A percentile compares a stretch with the other conserved stretches of the same genome.
These are phyloP conservation scores for Cladosporium halotolerans DNA, from an alignment of 2,329 filamentous ascomycete species.

Conservation along the genomic window DNA sequence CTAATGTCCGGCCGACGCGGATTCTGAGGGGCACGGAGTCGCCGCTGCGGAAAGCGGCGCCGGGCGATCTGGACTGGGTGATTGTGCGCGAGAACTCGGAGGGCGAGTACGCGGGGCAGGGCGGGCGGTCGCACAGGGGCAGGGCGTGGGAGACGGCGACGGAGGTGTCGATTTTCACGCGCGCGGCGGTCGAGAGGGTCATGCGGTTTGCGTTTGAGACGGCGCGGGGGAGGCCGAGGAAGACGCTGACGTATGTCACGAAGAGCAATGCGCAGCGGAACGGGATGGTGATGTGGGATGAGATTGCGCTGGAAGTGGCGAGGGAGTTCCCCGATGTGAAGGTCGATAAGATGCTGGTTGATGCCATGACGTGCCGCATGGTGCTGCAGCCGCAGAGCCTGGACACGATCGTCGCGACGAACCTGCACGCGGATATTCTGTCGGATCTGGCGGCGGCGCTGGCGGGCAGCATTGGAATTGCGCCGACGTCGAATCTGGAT, in stretches of 20 bases:
- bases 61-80: slow-evolving; percentile 60
- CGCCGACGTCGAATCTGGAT: slow-evolving; percentile 64
- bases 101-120: slow-evolving; percentile 61
- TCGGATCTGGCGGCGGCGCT: slow-evolving; percentile 65
- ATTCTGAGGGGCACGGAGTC: slow-evolving; percentile 56
- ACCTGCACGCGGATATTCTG: slow-evolving; percentile 60
- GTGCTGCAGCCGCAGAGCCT: slow-evolving; percentile 53
- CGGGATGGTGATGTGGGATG: slow-evolving; percentile 64
- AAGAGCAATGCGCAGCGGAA: slow-evolving; percentile 62
- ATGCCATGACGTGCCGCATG: slow-evolving; percentile 62
- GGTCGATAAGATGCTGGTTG: slow-evolving; percentile 60
- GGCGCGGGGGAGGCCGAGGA: slow-evolving; percentile 51
- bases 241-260: slow-evolving; percentile 56
- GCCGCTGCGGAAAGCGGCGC: slow-evolving; percentile 48
- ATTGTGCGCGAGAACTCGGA: slow-evolving; percentile 63
- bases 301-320: slow-evolving; percentile 50
- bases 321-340: slow-evolving; percentile 55
- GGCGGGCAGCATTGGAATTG: slow-evolving; percentile 66
- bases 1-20: slow-evolving; percentile 54
- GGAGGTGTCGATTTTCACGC: slow-evolving; percentile 59
- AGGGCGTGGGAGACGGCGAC: slow-evolving; percentile 56
- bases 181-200: slow-evolving; percentile 52
- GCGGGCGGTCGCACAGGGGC: slow-evolving; percentile 54
- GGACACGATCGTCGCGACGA: slow-evolving; percentile 60
- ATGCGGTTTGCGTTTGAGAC: slow-evolving; percentile 60